Evolutionary conservation across 805 yeast species (phyloP), one percentile per base, ranked within the genome.

Genomic region (Saturnispora dispora): DNA sequence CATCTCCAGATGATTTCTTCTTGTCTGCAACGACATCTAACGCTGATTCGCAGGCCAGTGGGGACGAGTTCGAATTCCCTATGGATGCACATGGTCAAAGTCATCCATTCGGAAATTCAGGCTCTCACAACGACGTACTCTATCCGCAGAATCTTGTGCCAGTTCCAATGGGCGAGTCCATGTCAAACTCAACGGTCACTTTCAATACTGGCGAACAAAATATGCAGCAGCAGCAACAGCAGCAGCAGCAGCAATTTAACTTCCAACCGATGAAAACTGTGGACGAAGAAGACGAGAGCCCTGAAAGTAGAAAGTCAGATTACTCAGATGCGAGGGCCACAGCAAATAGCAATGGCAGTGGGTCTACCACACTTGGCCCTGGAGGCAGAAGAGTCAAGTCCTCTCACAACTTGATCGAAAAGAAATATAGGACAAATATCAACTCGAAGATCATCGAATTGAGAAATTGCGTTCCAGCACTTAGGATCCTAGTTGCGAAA

Each of bases 351-450:
- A 35, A 39, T 18, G 51, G 59, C 33, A 33, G 53, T 43, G 35
- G 54, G 45, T 37, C 41, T 1, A 37, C 41, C 23, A 27, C 23
- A 10, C 18, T 37, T 20, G 32, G 50, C 46, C 32, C 28, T 35
- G 60, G 58, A 13, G 63, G 62, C 36, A 74, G 73, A 53, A 74
- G 73, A 55, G 74, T 77, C 48, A 80, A 83, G 67, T 76, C 85
- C 2, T 79, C 88, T 13, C 95, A 86, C 66, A 87, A 86, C 62
- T 77, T 85, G 74, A 84, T 86, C 58, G 95, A 87, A 62, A 85
- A 85, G 67, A 82, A 85, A 64, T 86, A 86, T 67, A 70, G 95
- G 62, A 83, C 88, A 13, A 86, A 86, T 60, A 84, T 86, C 60
- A 86, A 86, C 63, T 76, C 84, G 49, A 85, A 83, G 65, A 85